Evolutionary conservation across 371 early-diverging fungal genomes (phyloP).

Genomic region (Rozella allomycis): DNA sequence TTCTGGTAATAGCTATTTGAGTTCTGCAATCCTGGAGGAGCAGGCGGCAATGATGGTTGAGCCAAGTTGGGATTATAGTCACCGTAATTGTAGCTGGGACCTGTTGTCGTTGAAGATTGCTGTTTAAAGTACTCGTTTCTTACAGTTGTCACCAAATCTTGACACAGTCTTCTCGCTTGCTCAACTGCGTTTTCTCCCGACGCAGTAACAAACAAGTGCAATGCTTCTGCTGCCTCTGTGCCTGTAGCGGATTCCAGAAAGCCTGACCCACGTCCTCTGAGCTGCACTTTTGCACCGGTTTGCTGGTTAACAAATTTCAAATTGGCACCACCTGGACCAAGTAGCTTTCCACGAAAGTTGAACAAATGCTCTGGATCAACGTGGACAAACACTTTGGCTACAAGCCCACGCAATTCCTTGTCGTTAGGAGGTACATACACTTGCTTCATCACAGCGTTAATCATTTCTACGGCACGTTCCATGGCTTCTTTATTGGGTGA

Average conservation of each 20-base stretch:
- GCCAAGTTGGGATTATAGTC: no score
- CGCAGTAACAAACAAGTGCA: conserved; percentile 56
- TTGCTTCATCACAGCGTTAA: conserved; percentile 47
- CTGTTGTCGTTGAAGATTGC: no score
- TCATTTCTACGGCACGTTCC: conserved; percentile 40
- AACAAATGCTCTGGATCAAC: conserved; percentile 45
- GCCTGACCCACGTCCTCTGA: conserved; percentile 65
- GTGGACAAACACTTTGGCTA: conserved; percentile 44
- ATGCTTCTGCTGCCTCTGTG: conserved; percentile 47
- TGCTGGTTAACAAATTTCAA: conserved; percentile 67
- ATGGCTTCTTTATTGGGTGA: conserved; percentile 40
- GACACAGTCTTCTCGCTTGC: conserved; percentile 38
- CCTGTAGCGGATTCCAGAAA: conserved; percentile 41
- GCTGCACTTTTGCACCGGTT: conserved; percentile 48
- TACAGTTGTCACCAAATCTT: conserved; percentile 53
- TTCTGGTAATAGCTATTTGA: no score
- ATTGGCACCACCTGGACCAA: conserved; percentile 59
- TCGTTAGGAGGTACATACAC: conserved; percentile 7
- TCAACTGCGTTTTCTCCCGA: conserved; percentile 39
- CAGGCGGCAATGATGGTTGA: no score
- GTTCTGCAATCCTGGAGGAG: no score
- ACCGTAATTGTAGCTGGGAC: no score
- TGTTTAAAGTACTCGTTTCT: conserved; percentile 36
- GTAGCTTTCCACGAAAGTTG: conserved; percentile 58
- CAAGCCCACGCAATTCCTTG: background rate